Evolutionary conservation across 176 grass and related monocot genomes (phyloP).

Genomic region (Leersia perrieri): DNA sequence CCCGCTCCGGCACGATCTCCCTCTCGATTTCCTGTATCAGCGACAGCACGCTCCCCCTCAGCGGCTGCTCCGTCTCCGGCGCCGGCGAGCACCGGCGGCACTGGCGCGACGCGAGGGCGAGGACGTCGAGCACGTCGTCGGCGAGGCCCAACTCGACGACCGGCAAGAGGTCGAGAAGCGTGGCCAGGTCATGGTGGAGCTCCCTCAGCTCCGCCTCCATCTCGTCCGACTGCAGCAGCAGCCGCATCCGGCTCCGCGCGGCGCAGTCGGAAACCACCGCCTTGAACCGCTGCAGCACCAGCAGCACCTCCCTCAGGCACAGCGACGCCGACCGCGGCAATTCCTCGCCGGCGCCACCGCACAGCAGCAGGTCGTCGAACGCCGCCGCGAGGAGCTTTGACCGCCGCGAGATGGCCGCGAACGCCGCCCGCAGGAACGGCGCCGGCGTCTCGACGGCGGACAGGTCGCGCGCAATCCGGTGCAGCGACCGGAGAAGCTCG

Average conservation of each 20-base stretch:
- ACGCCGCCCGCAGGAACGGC: conserved; percentile 41
- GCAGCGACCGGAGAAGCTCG: conserved; percentile 68
- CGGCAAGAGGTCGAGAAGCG: conserved; percentile 77
- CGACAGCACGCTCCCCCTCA: conserved; percentile 56
- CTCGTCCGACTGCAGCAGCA: conserved; percentile 66
- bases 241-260: conserved; percentile 64
- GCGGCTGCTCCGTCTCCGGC: conserved; percentile 23
- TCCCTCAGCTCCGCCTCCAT: conserved; percentile 55
- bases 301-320: conserved; percentile 79
- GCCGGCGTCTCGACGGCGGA: conserved; percentile 36
- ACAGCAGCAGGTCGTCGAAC: conserved; percentile 69
- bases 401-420: conserved; percentile 52
- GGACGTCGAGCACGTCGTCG: conserved; percentile 65
- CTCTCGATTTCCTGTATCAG: conserved; percentile 66
- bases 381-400: conserved; percentile 60
- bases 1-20: conserved; percentile 73
- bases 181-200: conserved; percentile 71
- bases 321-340: conserved; percentile 69
- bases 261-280: conserved; percentile 51
- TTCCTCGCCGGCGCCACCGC: background rate
- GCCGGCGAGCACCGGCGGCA: conserved; percentile 49
- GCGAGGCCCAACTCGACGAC: conserved; percentile 60
- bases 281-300: conserved; percentile 86
- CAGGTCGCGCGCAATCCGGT: conserved; percentile 61
- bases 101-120: conserved; percentile 70